phyloP scores from a whole-genome alignment of 257 asterid species.

The Solanum clarkiae region DNA sequence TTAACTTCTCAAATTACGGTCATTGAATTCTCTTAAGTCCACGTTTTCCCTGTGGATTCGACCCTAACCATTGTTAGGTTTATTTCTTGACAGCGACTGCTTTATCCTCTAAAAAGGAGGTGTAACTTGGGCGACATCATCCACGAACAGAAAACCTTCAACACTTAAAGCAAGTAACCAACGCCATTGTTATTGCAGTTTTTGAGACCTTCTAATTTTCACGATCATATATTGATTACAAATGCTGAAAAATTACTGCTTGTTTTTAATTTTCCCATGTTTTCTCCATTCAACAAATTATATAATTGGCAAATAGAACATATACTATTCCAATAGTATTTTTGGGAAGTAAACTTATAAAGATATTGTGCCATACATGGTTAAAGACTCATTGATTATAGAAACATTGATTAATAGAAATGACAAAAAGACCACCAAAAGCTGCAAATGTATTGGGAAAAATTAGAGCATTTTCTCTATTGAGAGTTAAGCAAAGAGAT shows the following conservation, averaged over 20 bases:
- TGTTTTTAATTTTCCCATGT: not conserved
- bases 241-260: not conserved
- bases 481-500: not conserved
- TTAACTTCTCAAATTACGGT: too few species aligned
- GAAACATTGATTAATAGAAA: not conserved
- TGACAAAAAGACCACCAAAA: not conserved
- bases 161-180: slow-evolving; percentile 45
- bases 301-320: not conserved
- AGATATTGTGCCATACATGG: not conserved
- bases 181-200: slow-evolving; percentile 26
- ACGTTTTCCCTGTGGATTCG: too few species aligned
- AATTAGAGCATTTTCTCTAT: not conserved
- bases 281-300: not conserved
- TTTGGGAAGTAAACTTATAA: not conserved
- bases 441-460: not conserved
- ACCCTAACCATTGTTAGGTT: too few species aligned
- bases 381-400: not conserved
- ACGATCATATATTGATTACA: slow-evolving; percentile 2
- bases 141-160: slow-evolving; percentile 55
- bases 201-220: slow-evolving; percentile 72
- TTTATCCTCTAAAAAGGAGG: too few species aligned
- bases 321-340: not conserved
- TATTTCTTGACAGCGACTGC: too few species aligned
- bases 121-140: not conserved
- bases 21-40: too few species aligned